Percentiles rank a stretch among this genome's conserved stretches.
Evolutionary conservation across 345 rosid species (phyloP).

Genomic region (Gossypioides kirkii): DNA sequence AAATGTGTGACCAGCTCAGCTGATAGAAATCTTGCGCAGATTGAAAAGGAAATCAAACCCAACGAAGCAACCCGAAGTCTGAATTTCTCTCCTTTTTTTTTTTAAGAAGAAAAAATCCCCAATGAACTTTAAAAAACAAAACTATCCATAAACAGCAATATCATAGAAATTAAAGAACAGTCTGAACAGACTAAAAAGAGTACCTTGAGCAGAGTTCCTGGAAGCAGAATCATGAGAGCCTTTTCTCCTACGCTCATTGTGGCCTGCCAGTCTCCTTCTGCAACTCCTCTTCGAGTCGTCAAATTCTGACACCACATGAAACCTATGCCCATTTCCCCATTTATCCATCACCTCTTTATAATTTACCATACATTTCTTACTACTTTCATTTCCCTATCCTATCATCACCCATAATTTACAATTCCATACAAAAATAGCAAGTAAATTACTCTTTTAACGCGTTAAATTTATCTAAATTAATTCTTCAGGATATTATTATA

Average conservation of each 20-base stretch:
- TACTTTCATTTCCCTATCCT: background rate
- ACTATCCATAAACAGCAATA: background rate
- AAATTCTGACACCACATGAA: constrained; percentile 55
- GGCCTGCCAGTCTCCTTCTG: constrained; percentile 65
- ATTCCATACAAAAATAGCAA: background rate
- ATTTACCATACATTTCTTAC: background rate
- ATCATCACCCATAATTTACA: background rate
- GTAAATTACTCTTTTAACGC: too few relatives aligned
- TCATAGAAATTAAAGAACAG: background rate
- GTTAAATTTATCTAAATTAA: too few relatives aligned
- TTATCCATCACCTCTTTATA: background rate
- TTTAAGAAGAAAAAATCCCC: background rate
- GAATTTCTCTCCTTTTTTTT: too few relatives aligned
- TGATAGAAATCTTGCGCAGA: background rate
- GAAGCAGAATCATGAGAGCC: constrained; percentile 33
- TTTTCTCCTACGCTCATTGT: constrained; percentile 66
- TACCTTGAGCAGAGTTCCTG: constrained; percentile 41
- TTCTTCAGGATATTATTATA: too few relatives aligned
- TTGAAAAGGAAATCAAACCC: background rate
- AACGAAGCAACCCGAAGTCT: too few relatives aligned
- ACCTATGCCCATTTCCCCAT: constrained; percentile 28
- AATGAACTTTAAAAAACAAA: background rate
- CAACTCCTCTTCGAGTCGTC: constrained; percentile 64
- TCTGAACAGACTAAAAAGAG: background rate
- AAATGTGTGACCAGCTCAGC: background rate